Evolutionary conservation across 2,329 filamentous ascomycete species (phyloP).

Genomic region (Penicillium rolfsii): DNA sequence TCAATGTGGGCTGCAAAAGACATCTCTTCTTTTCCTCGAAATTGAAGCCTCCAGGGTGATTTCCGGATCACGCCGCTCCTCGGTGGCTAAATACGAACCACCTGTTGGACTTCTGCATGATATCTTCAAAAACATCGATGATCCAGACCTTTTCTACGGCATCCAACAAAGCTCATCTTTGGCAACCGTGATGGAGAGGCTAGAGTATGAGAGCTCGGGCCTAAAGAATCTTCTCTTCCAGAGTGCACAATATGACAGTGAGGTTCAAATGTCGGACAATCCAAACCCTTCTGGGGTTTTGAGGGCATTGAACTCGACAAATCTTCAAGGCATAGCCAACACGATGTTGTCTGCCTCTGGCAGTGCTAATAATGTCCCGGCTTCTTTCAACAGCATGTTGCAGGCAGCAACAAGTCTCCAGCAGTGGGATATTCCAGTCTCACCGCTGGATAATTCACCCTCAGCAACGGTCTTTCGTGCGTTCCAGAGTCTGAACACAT

Average conservation of each 20-base stretch:
- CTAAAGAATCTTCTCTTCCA: constrained; percentile 86
- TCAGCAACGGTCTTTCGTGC: constrained; percentile 75
- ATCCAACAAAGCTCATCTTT: constrained; percentile 77
- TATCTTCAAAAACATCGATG: constrained; percentile 91
- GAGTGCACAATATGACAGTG: constrained; percentile 86
- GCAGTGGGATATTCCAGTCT: constrained; percentile 86
- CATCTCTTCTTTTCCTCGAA: constrained; percentile 81
- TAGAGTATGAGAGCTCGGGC: constrained; percentile 89
- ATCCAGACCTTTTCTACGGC: constrained; percentile 95
- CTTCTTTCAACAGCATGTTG: constrained; percentile 72
- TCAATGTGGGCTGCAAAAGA: constrained; percentile 81
- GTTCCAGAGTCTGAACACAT: constrained; percentile 76
- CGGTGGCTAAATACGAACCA: constrained; percentile 56
- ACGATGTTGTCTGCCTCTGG: constrained; percentile 70
- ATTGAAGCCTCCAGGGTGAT: constrained; percentile 63
- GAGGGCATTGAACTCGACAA: constrained; percentile 75
- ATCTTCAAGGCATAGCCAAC: constrained; percentile 82
- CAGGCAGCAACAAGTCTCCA: constrained; percentile 79
- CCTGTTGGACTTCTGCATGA: constrained; percentile 72
- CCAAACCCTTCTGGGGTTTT: constrained; percentile 71
- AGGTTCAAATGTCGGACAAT: constrained; percentile 64
- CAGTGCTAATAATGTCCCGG: constrained; percentile 50
- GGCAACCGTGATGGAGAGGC: constrained; percentile 73
- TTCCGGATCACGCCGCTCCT: constrained; percentile 68
- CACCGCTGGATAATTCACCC: constrained; percentile 63